A percentile compares a stretch with the other conserved stretches of the same genome.
Evolutionary conservation across 768 basidiomycete species (phyloP).

Genomic region (Rhodotorula kratochvilovae): DNA sequence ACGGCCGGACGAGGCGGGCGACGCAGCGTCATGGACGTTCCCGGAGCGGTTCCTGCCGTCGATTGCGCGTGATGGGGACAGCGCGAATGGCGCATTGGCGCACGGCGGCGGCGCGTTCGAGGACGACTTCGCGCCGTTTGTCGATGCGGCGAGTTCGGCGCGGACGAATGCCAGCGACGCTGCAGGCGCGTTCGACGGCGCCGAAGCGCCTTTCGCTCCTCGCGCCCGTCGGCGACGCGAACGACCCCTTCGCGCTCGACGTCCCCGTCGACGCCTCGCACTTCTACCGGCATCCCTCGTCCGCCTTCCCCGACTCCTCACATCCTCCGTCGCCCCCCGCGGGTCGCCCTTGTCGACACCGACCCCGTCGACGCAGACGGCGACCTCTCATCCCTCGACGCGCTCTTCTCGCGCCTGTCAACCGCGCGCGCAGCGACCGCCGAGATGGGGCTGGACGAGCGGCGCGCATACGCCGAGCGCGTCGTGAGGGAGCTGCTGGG

Average conservation of each 20-base stretch:
- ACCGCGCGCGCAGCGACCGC: neutral
- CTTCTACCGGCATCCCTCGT: neutral
- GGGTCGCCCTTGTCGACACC: too few relatives aligned
- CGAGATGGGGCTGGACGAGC: neutral
- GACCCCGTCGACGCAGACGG: neutral
- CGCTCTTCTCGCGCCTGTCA: neutral
- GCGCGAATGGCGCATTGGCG: neutral
- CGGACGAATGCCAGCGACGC: too few relatives aligned
- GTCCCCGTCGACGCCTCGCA: neutral
- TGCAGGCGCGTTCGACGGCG: neutral
- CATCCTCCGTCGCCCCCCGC: too few relatives aligned
- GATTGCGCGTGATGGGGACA: neutral
- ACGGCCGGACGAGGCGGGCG: neutral
- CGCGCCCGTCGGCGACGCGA: too few relatives aligned
- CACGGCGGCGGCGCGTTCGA: neutral
- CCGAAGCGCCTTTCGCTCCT: neutral
- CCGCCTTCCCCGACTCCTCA: neutral
- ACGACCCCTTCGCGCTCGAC: neutral
- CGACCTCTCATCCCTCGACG: neutral
- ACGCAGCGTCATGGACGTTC: neutral
- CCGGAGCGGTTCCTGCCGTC: constrained; percentile 14
- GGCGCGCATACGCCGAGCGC: neutral
- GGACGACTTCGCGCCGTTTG: constrained; percentile 29
- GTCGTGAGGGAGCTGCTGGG: neutral
- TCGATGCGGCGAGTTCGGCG: neutral